Conservation (phyloP, 495 filamentous ascomycete species). For the Viridothelium virens region DNA sequence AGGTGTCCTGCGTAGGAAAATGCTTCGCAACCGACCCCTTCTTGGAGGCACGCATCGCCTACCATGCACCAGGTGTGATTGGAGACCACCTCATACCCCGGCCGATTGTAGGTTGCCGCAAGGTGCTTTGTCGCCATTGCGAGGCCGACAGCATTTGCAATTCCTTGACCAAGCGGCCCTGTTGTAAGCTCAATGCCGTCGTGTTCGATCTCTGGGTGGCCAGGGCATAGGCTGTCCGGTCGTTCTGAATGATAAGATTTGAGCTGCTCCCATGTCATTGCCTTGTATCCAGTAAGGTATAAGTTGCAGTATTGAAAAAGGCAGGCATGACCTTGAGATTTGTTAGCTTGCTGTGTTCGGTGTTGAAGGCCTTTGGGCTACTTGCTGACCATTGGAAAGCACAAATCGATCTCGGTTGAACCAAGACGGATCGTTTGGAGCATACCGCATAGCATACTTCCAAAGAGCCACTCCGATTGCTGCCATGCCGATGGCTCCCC, state of each 20-base stretch:
- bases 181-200: conserved; percentile 57
- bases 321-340: conserved; percentile 44
- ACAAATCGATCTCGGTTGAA: conserved; percentile 50
- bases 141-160: conserved; percentile 53
- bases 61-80: conserved; percentile 51
- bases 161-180: conserved; percentile 52
- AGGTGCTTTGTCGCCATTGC: conserved; percentile 54
- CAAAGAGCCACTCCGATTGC: conserved; percentile 47
- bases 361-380: neutral
- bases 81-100: conserved; percentile 41
- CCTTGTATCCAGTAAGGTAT: conserved; percentile 51
- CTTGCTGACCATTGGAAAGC: conserved; percentile 41
- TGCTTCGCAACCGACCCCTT: conserved; percentile 53
- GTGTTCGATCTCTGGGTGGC: conserved; percentile 55
- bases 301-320: conserved; percentile 53
- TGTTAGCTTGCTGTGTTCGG: neutral
- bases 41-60: conserved; percentile 53
- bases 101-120: conserved; percentile 46
- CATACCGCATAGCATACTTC: conserved; percentile 47
- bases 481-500: conserved; percentile 50
- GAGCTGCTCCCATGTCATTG: conserved; percentile 53
- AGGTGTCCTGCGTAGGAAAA: conserved; percentile 50
- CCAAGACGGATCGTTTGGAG: conserved; percentile 40
- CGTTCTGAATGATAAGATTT: conserved; percentile 51
- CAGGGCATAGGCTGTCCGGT: conserved; percentile 46